Percentiles rank a stretch among this genome's conserved stretches.
Evolutionary conservation across 306 rosid species (phyloP).

Genomic region (Cucurbita maxima): DNA sequence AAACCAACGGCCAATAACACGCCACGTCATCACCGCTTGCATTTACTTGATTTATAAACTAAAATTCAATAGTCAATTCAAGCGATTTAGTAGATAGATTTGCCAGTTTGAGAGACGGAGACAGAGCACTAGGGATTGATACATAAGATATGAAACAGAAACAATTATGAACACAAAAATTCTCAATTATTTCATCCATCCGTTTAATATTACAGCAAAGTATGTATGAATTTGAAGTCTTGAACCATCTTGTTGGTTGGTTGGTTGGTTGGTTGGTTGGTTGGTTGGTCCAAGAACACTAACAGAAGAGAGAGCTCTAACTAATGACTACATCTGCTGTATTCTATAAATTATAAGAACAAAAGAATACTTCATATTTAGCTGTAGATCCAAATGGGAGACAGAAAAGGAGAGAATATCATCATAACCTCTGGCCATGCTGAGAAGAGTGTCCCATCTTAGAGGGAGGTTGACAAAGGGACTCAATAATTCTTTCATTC

Average conservation of each 20-base stretch:
- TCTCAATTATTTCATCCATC: neutral
- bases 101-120: neutral
- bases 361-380: conserved; percentile 29
- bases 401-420: neutral
- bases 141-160: neutral
- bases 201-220: neutral
- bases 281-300: conserved; percentile 31
- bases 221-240: neutral
- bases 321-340: conserved; percentile 13
- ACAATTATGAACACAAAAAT: neutral
- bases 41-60: neutral
- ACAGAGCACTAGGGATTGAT: neutral
- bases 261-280: conserved; percentile 14
- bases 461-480: neutral
- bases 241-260: conserved; percentile 41
- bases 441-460: neutral
- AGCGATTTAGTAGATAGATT: neutral
- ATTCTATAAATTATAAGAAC: conserved; percentile 25
- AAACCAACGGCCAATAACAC: neutral
- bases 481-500: conserved; percentile 1
- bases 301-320: conserved; percentile 16
- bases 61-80: neutral
- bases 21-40: neutral
- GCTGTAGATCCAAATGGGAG: neutral
- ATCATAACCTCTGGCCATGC: conserved; percentile 10